Evolutionary conservation across 441 rosid genomes (phyloP).

Genomic region (Syzygium syzygioides): DNA sequence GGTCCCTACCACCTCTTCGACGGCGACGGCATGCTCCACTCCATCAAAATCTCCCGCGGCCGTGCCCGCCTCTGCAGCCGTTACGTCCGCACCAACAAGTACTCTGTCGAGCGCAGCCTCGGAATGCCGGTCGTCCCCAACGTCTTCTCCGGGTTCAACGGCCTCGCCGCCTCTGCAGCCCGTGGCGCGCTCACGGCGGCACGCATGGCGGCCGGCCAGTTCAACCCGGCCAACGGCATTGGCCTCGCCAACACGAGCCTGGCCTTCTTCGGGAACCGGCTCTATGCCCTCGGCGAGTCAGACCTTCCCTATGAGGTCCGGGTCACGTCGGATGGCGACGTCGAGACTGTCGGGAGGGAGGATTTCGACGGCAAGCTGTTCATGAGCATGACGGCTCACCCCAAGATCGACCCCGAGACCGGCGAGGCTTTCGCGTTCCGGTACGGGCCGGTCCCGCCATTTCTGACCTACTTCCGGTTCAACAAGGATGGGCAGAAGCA

Average conservation of each 20-base stretch:
- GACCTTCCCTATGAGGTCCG: conserved; percentile 69
- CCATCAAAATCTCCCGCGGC: conserved; percentile 45
- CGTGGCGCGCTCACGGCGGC: conserved; percentile 50
- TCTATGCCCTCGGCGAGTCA: conserved; percentile 80
- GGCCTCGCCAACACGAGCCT: conserved; percentile 79
- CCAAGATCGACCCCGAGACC: conserved; percentile 58
- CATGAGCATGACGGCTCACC: conserved; percentile 94
- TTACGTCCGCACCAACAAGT: conserved; percentile 73
- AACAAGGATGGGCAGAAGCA: conserved; percentile 50
- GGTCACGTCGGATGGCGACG: conserved; percentile 48
- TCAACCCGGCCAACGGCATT: conserved; percentile 56
- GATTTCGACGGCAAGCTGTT: conserved; percentile 66
- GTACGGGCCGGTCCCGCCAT: conserved; percentile 70
- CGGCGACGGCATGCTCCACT: conserved; percentile 32
- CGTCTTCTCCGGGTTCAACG: conserved; percentile 69
- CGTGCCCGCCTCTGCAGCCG: conserved; percentile 66
- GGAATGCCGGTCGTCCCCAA: conserved; percentile 66
- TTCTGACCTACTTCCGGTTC: conserved; percentile 60
- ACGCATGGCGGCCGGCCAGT: conserved; percentile 57
- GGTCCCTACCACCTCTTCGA: conserved; percentile 25
- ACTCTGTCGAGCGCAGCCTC: conserved; percentile 35
- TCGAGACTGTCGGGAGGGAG: conserved; percentile 56
- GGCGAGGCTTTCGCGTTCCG: conserved; percentile 81
- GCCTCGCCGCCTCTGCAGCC: conserved; percentile 55
- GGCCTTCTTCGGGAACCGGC: conserved; percentile 48